These are phyloP conservation scores for Rosellinia necatrix DNA, from an alignment of 2,329 filamentous ascomycete genomes.

Conservation along the genomic window DNA sequence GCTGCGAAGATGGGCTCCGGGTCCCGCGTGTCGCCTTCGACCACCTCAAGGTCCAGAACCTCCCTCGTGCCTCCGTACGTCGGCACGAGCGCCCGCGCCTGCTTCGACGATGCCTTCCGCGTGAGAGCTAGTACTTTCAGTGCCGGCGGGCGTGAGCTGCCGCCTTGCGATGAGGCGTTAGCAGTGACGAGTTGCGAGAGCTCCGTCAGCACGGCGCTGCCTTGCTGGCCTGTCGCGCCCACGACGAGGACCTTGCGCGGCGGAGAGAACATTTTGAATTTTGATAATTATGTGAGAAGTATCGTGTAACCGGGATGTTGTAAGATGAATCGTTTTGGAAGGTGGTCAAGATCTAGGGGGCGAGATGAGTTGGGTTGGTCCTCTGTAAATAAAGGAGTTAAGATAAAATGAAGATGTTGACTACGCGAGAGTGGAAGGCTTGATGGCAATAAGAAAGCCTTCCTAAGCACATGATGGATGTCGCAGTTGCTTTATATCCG, in stretches of 20 bases:
- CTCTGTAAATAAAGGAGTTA: too few species aligned
- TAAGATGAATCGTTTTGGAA: too few species aligned
- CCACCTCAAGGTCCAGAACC: slow-evolving; percentile 37
- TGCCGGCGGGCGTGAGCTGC: slow-evolving; percentile 4
- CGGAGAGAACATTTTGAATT: slow-evolving; percentile 23
- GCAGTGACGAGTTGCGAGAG: slow-evolving; percentile 28
- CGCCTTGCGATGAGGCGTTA: slow-evolving; percentile 29
- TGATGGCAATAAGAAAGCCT: too few species aligned
- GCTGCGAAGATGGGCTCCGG: slow-evolving; percentile 43
- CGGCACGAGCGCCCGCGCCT: slow-evolving; percentile 36
- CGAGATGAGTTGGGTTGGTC: too few species aligned
- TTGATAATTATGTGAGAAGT: neutral
- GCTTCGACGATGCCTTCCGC: slow-evolving; percentile 36
- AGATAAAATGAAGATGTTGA: too few species aligned
- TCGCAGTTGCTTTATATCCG: too few species aligned
- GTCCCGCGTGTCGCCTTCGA: slow-evolving; percentile 42
- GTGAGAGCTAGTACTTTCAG: slow-evolving; percentile 43
- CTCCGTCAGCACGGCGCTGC: slow-evolving; percentile 38
- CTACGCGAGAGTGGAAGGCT: too few species aligned
- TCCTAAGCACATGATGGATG: too few species aligned
- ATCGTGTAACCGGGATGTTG: too few species aligned
- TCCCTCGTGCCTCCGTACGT: slow-evolving; percentile 32
- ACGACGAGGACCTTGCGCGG: slow-evolving; percentile 41
- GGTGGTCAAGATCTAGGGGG: too few species aligned
- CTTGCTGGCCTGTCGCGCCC: slow-evolving; percentile 46